phyloP scores from a whole-genome alignment of 2,329 filamentous ascomycete genomes.

The Fusarium sp. region DNA sequence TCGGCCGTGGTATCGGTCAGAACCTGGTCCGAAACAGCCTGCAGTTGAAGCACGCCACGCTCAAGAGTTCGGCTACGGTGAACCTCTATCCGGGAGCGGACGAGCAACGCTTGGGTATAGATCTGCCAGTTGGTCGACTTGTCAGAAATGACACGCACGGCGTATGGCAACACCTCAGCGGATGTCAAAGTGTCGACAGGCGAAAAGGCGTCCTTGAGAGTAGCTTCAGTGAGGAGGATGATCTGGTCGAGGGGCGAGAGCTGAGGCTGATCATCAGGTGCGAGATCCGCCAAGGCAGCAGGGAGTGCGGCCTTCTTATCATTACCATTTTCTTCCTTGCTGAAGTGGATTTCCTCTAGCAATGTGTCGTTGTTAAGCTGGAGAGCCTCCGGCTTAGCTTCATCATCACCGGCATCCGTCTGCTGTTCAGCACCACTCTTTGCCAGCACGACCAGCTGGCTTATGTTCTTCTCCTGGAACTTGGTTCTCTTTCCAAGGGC shows the following conservation, averaged over 20 bases:
- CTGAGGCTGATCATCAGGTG: constrained; percentile 84
- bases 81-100: constrained; percentile 89
- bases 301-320: constrained; percentile 64
- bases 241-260: constrained; percentile 88
- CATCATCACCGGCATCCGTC: constrained; percentile 39
- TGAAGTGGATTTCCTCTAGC: constrained; percentile 87
- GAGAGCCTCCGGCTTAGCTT: constrained; percentile 72
- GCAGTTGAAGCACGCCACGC: constrained; percentile 89
- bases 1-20: constrained; percentile 79
- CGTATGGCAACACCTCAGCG: constrained; percentile 95
- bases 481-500: constrained; percentile 86
- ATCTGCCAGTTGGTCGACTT: constrained; percentile 98
- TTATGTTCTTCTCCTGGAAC: constrained; percentile 83
- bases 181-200: constrained; percentile 86
- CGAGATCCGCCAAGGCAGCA: constrained; percentile 69
- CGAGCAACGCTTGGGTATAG: constrained; percentile 92
- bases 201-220: constrained; percentile 87
- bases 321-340: constrained; percentile 61
- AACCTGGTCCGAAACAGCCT: constrained; percentile 95
- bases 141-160: constrained; percentile 85
- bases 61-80: constrained; percentile 90
- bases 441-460: constrained; percentile 91
- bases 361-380: constrained; percentile 93
- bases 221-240: constrained; percentile 87
- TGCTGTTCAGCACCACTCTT: constrained; percentile 67